These are phyloP conservation scores for Cercospora zeina DNA, from an alignment of 2,329 filamentous ascomycete species.

Conservation along the genomic window DNA sequence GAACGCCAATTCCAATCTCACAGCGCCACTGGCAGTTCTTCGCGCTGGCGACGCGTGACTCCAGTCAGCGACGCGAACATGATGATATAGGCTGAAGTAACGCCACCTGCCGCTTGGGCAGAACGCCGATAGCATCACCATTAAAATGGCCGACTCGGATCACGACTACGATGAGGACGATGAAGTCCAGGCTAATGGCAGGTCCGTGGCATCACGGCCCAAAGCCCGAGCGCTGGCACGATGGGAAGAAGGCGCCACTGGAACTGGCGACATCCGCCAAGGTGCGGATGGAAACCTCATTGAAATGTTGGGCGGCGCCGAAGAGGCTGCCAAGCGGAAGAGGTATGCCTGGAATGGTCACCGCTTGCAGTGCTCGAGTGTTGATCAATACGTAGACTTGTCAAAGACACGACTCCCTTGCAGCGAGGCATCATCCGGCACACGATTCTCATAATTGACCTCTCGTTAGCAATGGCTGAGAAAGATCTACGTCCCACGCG, in stretches of 20 bases:
- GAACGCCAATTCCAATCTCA: not conserved
- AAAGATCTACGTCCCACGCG: conserved; percentile 91
- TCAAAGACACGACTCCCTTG: conserved; percentile 91
- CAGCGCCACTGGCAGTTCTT: not conserved
- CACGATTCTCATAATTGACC: conserved; percentile 83
- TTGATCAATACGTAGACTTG: conserved; percentile 56
- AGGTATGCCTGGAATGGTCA: conserved; percentile 26
- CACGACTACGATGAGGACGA: conserved; percentile 35
- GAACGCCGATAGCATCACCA: not conserved
- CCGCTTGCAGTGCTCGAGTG: not conserved
- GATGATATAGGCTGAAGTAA: conserved; percentile 4
- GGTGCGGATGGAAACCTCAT: conserved; percentile 40
- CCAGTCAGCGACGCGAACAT: conserved; percentile 7
- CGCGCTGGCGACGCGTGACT: not conserved
- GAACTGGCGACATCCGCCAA: conserved; percentile 40
- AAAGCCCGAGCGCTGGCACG: conserved; percentile 36
- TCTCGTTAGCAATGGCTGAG: conserved; percentile 90
- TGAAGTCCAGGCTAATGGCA: conserved; percentile 26
- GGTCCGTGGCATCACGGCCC: conserved; percentile 32
- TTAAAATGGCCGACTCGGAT: conserved; percentile 38
- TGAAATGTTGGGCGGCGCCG: conserved; percentile 40
- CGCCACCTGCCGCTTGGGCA: conserved; percentile 11
- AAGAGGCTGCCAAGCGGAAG: conserved; percentile 42
- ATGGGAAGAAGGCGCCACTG: conserved; percentile 40
- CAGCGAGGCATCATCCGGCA: conserved; percentile 98